These are phyloP conservation scores for Coix lacrymajobi DNA, from an alignment of 176 grass and related monocot genomes.

Conservation along the genomic window DNA sequence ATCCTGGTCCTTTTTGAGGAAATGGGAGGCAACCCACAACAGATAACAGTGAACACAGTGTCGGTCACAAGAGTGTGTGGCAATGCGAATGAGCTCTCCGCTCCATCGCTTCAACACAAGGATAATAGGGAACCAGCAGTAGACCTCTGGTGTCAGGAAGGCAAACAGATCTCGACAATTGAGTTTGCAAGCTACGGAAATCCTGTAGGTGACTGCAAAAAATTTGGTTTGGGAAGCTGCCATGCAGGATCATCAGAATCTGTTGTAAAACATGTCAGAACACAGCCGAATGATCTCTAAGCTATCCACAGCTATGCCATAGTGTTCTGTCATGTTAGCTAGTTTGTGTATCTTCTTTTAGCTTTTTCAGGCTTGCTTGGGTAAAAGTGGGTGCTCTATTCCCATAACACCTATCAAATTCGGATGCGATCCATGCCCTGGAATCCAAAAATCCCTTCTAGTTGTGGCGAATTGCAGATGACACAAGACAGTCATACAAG, in stretches of 20 bases:
- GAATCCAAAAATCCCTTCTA: conserved; percentile 40
- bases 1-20: conserved; percentile 78
- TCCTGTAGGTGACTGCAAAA: conserved; percentile 25
- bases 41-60: conserved; percentile 68
- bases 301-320: not conserved
- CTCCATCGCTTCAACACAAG: conserved; percentile 10
- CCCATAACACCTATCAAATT: conserved; percentile 27
- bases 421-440: conserved; percentile 41
- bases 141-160: conserved; percentile 36
- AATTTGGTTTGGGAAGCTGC: conserved; percentile 36
- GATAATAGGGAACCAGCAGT: conserved; percentile 21
- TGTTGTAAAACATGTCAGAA: conserved; percentile 34
- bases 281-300: not conserved
- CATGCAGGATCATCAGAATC: conserved; percentile 31
- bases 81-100: conserved; percentile 20
- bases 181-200: conserved; percentile 64
- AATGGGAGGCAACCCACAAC: conserved; percentile 60
- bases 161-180: conserved; percentile 33
- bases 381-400: conserved; percentile 43
- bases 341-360: not conserved
- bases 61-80: conserved; percentile 37
- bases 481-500: conserved; percentile 5
- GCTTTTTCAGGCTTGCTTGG: conserved; percentile 44
- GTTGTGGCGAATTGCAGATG: conserved; percentile 56
- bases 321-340: not conserved